Base-by-base conservation (phyloP, 257 asterid species). In the Jasminum sambac region DNA sequence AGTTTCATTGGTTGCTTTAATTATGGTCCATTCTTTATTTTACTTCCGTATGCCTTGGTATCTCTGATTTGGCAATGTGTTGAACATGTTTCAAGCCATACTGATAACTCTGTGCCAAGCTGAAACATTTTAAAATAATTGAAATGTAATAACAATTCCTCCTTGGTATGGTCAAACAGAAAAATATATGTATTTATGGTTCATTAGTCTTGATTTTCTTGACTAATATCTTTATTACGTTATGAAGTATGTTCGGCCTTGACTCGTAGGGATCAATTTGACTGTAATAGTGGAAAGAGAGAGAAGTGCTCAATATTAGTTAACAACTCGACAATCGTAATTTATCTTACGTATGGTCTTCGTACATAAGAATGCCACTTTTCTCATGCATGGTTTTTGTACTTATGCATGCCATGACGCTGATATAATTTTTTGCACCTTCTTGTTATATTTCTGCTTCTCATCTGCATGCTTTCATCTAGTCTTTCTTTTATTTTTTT, bases 401-500 rank as follows among this genome's bases (percentile, higher is more conserved):
- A 46, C 23, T 46, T 46, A n/a, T 46, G 57, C 57, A 13, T 46
- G 23, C 57, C 57, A n/a, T 46, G 57, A 46, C n/a, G 57, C n/a
- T 14, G n/a, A 16, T 0, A 46, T 46, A 0, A 14, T 16, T 16
- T 46, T 8, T n/a, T 48, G 11, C 25, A 5, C 24, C 59, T 16
- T 48, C 19, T 44, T 16, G 5, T 46, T 16, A 16, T 2, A 2
- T n/a, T n/a, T n/a, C 8, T 6, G 2, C 23, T n/a, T 48, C 17
- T 19, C 23, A 48, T 17, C 25, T 16, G 4, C 25, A 17, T 8
- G 58, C n/a, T 48, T 48, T 48, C 59, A 48, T 48, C 24, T 17
- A 6, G 16, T 48, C 24, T 23, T 48, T 48, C 17, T 48, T 46
- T 48, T n/a, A 11, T 7, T 48, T 11, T 1, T 30, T 30, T 30